Percentiles rank a stretch among this genome's conserved stretches.
Conservation (phyloP, 306 rosid species). For the Myrica gale region DNA sequence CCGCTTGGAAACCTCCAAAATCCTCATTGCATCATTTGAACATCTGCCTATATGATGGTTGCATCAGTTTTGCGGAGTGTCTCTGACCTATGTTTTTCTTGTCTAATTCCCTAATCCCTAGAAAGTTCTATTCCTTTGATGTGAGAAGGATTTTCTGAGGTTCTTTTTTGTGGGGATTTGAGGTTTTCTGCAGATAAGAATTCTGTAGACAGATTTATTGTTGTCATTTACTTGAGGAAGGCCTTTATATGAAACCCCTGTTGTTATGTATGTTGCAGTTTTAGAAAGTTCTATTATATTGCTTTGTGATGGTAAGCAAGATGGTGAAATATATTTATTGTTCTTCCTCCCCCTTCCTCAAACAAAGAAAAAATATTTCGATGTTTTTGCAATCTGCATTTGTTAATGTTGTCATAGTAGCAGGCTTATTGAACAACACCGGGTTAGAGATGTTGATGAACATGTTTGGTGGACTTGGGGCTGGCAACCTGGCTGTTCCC, state of each 20-base stretch:
- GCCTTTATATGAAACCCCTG: not conserved
- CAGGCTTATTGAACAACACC: constrained; percentile 49
- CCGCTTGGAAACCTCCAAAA: not conserved
- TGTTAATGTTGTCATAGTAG: constrained; percentile 15
- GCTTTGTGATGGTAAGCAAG: not conserved
- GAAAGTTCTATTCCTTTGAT: not conserved
- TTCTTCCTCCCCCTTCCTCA: not conserved
- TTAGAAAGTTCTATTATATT: not conserved
- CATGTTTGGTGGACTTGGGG: constrained; percentile 91
- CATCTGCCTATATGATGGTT: not conserved
- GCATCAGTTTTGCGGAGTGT: not conserved
- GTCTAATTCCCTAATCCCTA: not conserved
- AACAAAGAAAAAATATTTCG: too few species aligned
- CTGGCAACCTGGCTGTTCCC: constrained; percentile 73
- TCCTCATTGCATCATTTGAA: not conserved
- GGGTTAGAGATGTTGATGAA: constrained; percentile 73
- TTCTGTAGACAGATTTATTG: not conserved
- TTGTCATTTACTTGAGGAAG: not conserved
- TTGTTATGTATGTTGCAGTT: not conserved
- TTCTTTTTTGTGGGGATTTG: not conserved
- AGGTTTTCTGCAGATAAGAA: not conserved
- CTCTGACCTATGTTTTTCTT: not conserved
- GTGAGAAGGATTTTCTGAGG: not conserved
- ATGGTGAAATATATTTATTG: not conserved
- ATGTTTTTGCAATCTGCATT: not conserved